These are phyloP conservation scores for Phytophthora tentaculata DNA, from an alignment of 352 stramenopile genomes.

Conservation along the genomic window DNA sequence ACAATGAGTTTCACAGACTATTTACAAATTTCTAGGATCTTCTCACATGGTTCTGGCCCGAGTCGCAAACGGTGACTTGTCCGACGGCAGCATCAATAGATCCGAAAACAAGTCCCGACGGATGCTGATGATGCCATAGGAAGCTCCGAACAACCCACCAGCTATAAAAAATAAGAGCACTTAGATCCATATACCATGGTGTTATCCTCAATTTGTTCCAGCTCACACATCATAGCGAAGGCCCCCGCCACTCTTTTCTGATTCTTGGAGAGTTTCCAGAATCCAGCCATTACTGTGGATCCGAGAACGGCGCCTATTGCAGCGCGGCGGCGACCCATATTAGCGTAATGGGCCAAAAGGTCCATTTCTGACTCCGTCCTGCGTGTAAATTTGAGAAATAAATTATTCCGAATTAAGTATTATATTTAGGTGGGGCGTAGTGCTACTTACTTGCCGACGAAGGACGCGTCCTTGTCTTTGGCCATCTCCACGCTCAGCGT, in stretches of 20 bases:
- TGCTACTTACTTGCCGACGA: constrained; percentile 64
- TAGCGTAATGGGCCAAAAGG: constrained; percentile 58
- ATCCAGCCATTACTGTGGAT: constrained; percentile 34
- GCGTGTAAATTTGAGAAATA: no score
- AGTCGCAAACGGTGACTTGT: constrained; percentile 70
- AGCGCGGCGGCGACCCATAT: constrained; percentile 53
- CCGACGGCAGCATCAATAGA: constrained; percentile 65
- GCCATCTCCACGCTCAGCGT: constrained; percentile 68
- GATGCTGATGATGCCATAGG: constrained; percentile 75
- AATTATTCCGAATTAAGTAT: no score
- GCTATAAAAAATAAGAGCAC: constrained; percentile 34
- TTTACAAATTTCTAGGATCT: neutral
- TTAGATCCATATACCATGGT: neutral
- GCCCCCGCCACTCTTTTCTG: constrained; percentile 41
- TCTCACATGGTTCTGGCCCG: constrained; percentile 57
- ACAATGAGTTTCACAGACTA: neutral
- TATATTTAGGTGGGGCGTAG: neutral
- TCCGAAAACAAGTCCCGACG: constrained; percentile 72
- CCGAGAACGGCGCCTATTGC: constrained; percentile 48
- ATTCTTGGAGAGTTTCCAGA: constrained; percentile 56
- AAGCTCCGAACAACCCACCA: constrained; percentile 61
- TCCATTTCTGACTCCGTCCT: constrained; percentile 73
- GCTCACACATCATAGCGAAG: constrained; percentile 53
- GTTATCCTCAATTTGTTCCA: neutral
- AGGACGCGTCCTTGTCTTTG: constrained; percentile 48